A percentile compares a stretch with the other conserved stretches of the same genome.
Evolutionary conservation across 768 basidiomycete genomes (phyloP).

Genomic region (Rhizopogon vulgaris): DNA sequence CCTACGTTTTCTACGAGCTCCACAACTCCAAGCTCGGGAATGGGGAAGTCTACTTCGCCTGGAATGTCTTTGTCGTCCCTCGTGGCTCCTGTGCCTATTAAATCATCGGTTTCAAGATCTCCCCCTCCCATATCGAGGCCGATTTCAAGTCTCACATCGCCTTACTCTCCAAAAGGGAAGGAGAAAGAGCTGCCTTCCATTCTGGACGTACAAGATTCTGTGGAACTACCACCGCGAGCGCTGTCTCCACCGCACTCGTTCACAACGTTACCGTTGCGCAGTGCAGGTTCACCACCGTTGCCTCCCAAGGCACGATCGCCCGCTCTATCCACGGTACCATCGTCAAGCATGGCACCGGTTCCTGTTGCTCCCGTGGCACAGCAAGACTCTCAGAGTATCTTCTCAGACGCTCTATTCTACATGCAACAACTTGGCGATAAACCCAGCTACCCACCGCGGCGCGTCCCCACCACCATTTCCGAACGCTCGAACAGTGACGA

Average conservation of each 20-base stretch:
- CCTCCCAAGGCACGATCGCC: conserved; percentile 20
- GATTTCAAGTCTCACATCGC: conserved; percentile 32
- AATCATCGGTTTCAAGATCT: conserved; percentile 12
- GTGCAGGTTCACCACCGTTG: conserved; percentile 6
- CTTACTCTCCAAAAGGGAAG: conserved; percentile 18
- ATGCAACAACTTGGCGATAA: conserved; percentile 52
- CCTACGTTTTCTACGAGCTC: neutral
- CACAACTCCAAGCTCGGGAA: neutral
- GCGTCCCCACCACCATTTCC: conserved; percentile 40
- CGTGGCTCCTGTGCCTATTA: conserved; percentile 5
- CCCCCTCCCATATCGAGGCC: conserved; percentile 15
- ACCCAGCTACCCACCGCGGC: conserved; percentile 21
- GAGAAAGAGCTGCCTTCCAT: conserved; percentile 30
- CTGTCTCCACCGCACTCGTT: conserved; percentile 5
- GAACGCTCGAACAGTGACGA: conserved; percentile 37
- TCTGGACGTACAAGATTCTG: conserved; percentile 18
- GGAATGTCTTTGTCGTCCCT: neutral
- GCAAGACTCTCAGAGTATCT: conserved; percentile 33
- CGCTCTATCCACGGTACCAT: conserved; percentile 13
- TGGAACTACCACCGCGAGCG: conserved; percentile 7
- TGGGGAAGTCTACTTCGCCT: neutral
- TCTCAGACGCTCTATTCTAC: conserved; percentile 59
- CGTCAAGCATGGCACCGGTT: conserved; percentile 7
- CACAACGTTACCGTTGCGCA: conserved; percentile 11
- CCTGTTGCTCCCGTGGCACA: conserved; percentile 21